Conservation (phyloP, 2,329 filamentous ascomycete species). For the Metarhizium robertsii region DNA sequence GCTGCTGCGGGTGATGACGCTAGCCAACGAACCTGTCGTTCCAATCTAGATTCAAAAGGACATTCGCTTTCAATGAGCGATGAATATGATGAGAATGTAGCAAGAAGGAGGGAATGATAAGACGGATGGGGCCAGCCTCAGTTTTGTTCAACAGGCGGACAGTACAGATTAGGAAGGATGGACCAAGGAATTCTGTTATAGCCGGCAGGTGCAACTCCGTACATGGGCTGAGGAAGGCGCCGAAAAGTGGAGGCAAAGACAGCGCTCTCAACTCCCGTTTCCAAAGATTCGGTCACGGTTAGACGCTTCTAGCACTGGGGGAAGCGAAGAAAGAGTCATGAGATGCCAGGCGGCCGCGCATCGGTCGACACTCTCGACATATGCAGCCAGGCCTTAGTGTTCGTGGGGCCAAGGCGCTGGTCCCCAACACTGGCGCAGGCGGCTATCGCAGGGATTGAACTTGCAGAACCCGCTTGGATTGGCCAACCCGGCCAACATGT, state of each 20-base stretch:
- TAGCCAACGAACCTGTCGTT: not conserved
- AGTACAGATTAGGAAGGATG: not conserved
- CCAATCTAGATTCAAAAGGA: not conserved
- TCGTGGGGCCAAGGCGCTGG: not conserved
- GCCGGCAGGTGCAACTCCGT: not conserved
- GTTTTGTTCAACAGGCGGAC: constrained; percentile 4
- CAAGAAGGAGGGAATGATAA: not conserved
- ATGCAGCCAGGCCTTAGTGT: not conserved
- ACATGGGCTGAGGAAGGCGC: not conserved
- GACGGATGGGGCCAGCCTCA: not conserved
- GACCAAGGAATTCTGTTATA: not conserved
- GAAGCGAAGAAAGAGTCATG: not conserved
- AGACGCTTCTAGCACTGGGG: not conserved
- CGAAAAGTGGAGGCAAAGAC: no score
- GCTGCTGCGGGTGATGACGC: not conserved
- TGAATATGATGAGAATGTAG: not conserved
- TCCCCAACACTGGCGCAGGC: not conserved
- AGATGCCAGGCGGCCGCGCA: not conserved
- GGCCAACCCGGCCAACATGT: constrained; percentile 15
- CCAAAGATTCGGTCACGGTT: not conserved
- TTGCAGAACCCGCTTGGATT: not conserved
- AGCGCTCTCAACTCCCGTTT: not conserved
- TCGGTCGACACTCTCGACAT: not conserved
- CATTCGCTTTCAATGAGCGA: not conserved
- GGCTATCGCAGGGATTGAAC: not conserved